Evolutionary conservation across 139 green algal genomes (phyloP), one percentile per base, ranked within the genome.

Genomic region (Pleodorina starrii): DNA sequence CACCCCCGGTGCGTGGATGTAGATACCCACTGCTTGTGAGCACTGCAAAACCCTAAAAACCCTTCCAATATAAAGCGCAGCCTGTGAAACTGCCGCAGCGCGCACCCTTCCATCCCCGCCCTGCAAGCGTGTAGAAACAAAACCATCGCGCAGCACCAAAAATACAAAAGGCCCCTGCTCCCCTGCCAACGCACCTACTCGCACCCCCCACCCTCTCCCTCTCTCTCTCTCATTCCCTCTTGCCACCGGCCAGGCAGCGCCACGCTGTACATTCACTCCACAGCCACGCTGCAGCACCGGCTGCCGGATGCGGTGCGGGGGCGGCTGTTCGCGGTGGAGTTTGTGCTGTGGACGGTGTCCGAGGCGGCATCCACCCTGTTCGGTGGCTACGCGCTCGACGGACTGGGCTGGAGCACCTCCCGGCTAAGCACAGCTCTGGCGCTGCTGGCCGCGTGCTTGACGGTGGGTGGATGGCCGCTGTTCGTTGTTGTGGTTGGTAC

Each of bases 271-370:
- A 17, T 71, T 12, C 76, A 87, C 42, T 78, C 60, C 19, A 21
- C 51, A 0, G 60, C 81, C 42, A 74, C 51, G 12, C n/a, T 78
- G 60, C 81, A 87, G 60, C 81, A 87, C 60, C 60, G 81, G 0
- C 81, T 87, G 42, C 42, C 44, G 21, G 60, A 87, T 9, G 32
- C 16, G 0, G n/a, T 87, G 5, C 81, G 81, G 32, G 81, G 81
- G 11, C 81, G 81, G 11, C 36, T 87, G 29, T 77, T 87, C 29
- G 81, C 81, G 19, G 0, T 87, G 0, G 81, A 87, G 29, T 87
- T 78, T 69, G 17, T 87, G 60, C 19, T 77, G 60, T 87, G 38
- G 54, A 87, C 81, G n/a, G 17, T 77, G 4, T 63, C 60, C 42
- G 81, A 87, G 60, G 60, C 60, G 2, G 29, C 27, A 17, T 50